Conservation (phyloP, 371 early-diverging fungal species). For the Nematocida sp. region DNA sequence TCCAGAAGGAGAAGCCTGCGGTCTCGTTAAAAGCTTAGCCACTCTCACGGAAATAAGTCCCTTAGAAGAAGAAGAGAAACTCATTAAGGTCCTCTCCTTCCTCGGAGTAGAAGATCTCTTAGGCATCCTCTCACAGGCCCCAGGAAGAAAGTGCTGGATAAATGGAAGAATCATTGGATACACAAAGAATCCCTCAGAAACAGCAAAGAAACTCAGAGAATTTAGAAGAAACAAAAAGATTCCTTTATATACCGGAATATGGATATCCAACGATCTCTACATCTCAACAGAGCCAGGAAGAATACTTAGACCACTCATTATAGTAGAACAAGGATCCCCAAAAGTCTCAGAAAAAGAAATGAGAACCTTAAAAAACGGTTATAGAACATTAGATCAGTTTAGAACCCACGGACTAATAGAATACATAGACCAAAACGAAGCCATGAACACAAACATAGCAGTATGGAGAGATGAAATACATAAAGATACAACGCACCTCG, state of each 20-base stretch:
- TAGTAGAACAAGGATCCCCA: slow-evolving; percentile 71
- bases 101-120: slow-evolving; percentile 67
- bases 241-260: slow-evolving; percentile 83
- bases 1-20: slow-evolving; percentile 99
- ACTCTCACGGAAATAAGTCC: slow-evolving; percentile 95
- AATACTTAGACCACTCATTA: slow-evolving; percentile 90
- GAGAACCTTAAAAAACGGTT: slow-evolving; percentile 45
- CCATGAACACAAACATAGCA: slow-evolving; percentile 86
- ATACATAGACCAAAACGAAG: slow-evolving; percentile 96
- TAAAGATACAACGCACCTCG: slow-evolving; percentile 80
- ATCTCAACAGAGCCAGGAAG: slow-evolving; percentile 94
- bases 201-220: slow-evolving; percentile 76
- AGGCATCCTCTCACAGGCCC: slow-evolving; percentile 68
- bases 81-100: slow-evolving; percentile 74
- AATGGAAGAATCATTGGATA: slow-evolving; percentile 84
- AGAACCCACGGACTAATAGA: slow-evolving; percentile 85
- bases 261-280: slow-evolving; percentile 77
- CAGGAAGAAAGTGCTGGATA: slow-evolving; percentile 75
- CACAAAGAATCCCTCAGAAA: slow-evolving; percentile 72
- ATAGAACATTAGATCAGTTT: slow-evolving; percentile 78
- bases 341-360: slow-evolving; percentile 71
- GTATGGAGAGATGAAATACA: slow-evolving; percentile 76
- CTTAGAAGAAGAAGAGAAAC: slow-evolving; percentile 73
- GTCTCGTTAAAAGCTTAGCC: slow-evolving; percentile 96
- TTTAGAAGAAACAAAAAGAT: slow-evolving; percentile 78